Evolutionary conservation across 805 yeast species (phyloP).

Genomic region (Ogataea naganishii): DNA sequence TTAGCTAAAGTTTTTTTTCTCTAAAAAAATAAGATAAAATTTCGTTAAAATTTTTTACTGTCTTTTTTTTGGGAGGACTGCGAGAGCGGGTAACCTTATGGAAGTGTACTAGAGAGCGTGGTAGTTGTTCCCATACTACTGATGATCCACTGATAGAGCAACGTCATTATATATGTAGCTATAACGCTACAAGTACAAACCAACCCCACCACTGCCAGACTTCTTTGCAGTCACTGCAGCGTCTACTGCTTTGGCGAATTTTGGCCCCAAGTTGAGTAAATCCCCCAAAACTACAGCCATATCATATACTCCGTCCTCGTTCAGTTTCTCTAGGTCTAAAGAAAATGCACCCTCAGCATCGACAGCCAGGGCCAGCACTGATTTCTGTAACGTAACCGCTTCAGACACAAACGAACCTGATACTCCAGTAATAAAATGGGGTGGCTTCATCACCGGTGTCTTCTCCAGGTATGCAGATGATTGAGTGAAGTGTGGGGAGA

Average conservation of each 20-base stretch:
- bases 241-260: conserved; percentile 5
- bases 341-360: conserved; percentile 39
- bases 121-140: too few species aligned
- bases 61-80: not conserved
- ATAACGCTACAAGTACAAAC: conserved; percentile 14
- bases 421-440: conserved; percentile 38
- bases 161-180: too few species aligned
- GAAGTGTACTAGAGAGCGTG: too few species aligned
- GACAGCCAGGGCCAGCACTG: conserved; percentile 14
- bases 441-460: conserved; percentile 36
- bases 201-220: conserved; percentile 11
- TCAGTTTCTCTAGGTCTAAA: conserved; percentile 35
- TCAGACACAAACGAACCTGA: conserved; percentile 30
- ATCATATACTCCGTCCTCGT: conserved; percentile 31
- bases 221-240: conserved; percentile 6
- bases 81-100: too few species aligned
- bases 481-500: conserved; percentile 3
- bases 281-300: conserved; percentile 13
- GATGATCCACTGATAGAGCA: too few species aligned
- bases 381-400: conserved; percentile 7
- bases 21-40: conserved; percentile 1
- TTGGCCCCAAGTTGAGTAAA: conserved; percentile 5
- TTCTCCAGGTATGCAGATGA: conserved; percentile 3
- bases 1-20: not conserved
- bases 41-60: not conserved